Conservation (phyloP, 2,329 filamentous ascomycete genomes). For the Neofusicoccum ribis region DNA sequence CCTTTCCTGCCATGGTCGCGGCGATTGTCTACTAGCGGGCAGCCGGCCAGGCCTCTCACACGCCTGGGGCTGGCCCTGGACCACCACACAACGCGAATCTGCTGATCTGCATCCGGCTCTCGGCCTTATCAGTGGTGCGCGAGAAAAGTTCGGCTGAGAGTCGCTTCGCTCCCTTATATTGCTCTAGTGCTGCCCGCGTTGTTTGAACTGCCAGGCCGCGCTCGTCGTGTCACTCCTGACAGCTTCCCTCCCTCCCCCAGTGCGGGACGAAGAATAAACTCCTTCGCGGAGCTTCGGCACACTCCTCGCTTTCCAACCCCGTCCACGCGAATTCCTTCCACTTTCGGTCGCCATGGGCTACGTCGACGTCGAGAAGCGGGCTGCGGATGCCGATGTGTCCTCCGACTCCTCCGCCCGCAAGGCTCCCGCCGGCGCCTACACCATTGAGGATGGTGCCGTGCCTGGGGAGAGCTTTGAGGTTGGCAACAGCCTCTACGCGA, state of each 20-base stretch:
- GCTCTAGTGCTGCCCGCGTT: not conserved
- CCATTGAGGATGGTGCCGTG: slow-evolving; percentile 51
- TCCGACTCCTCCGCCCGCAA: slow-evolving; percentile 24
- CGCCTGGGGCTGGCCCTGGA: slow-evolving; percentile 6
- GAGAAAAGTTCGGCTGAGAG: slow-evolving; percentile 11
- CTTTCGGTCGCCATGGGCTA: slow-evolving; percentile 14
- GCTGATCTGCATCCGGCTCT: slow-evolving; percentile 9
- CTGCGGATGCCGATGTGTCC: slow-evolving; percentile 31
- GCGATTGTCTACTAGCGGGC: not conserved
- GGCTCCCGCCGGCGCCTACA: slow-evolving; percentile 18
- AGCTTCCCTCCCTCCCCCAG: not conserved
- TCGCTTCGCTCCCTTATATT: not conserved
- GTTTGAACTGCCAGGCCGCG: not conserved
- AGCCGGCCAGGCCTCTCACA: not conserved
- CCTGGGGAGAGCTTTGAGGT: slow-evolving; percentile 60
- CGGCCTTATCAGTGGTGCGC: slow-evolving; percentile 17
- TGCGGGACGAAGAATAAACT: slow-evolving; percentile 20
- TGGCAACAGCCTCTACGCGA: slow-evolving; percentile 58
- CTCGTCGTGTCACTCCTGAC: not conserved
- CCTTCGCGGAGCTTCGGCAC: slow-evolving; percentile 20
- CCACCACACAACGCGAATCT: slow-evolving; percentile 3
- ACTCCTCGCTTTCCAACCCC: not conserved
- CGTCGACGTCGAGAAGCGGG: slow-evolving; percentile 29
- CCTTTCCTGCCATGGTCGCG: not conserved
- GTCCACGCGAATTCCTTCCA: not conserved